These are phyloP conservation scores for Aphanomyces euteiches DNA, from an alignment of 352 stramenopile genomes.

Conservation along the genomic window DNA sequence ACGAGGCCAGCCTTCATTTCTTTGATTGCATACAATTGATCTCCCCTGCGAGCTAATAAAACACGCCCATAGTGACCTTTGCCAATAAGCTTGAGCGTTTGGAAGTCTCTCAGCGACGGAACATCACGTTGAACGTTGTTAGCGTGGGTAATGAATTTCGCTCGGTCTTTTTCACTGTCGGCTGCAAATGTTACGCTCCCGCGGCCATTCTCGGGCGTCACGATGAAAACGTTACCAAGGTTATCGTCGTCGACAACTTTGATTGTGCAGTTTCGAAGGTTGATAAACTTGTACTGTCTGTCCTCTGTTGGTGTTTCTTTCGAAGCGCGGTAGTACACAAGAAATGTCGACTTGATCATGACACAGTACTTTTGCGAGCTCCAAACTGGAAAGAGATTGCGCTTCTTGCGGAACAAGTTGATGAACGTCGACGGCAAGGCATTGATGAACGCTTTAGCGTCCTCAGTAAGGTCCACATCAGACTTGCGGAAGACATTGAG, in stretches of 20 bases:
- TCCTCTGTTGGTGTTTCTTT: slow-evolving; percentile 44
- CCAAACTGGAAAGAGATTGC: slow-evolving; percentile 76
- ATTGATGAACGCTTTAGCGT: slow-evolving; percentile 79
- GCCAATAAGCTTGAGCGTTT: slow-evolving; percentile 76
- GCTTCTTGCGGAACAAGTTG: slow-evolving; percentile 80
- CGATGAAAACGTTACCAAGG: slow-evolving; percentile 63
- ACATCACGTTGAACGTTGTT: slow-evolving; percentile 52
- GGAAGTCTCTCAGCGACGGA: slow-evolving; percentile 61
- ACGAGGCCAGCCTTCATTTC: slow-evolving; percentile 88
- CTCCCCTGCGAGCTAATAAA: slow-evolving; percentile 52
- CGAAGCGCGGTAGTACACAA: slow-evolving; percentile 77
- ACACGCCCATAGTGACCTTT: slow-evolving; percentile 83
- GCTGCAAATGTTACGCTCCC: slow-evolving; percentile 70
- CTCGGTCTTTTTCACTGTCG: slow-evolving; percentile 78
- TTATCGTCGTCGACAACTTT: slow-evolving; percentile 72
- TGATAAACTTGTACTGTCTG: slow-evolving; percentile 62
- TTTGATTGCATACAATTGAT: slow-evolving; percentile 78
- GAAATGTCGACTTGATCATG: slow-evolving; percentile 84
- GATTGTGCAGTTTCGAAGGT: slow-evolving; percentile 69
- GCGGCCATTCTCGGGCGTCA: slow-evolving; percentile 64
- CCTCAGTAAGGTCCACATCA: slow-evolving; percentile 63
- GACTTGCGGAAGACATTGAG: slow-evolving; percentile 75
- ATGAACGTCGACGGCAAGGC: slow-evolving; percentile 79
- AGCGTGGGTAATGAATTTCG: slow-evolving; percentile 63
- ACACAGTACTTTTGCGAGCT: slow-evolving; percentile 81